Evolutionary conservation across 176 grass and related monocot genomes (phyloP).

Genomic region (Miscanthus lutarioriparius): DNA sequence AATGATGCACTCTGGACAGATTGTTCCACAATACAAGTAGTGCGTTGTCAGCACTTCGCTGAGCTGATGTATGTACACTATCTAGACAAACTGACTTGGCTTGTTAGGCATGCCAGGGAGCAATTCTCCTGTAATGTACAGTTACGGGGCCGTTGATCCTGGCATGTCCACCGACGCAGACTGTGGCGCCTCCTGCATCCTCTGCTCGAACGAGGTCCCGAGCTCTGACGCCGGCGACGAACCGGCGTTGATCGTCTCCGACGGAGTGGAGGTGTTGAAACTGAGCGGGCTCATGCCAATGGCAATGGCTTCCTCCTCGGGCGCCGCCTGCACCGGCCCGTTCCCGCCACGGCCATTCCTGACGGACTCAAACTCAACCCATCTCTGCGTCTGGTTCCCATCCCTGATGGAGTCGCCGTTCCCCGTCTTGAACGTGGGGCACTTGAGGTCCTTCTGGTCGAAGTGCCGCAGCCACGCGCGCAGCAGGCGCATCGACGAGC

Average conservation of each 20-base stretch:
- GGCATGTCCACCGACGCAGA: conserved; percentile 15
- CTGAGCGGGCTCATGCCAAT: conserved; percentile 45
- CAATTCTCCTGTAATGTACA: background rate
- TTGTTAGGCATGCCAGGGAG: background rate
- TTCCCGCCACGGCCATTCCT: background rate
- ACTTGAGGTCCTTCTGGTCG: conserved; percentile 41
- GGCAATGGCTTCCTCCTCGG: background rate
- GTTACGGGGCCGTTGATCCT: background rate
- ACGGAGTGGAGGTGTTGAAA: conserved; percentile 26
- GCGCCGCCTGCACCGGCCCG: background rate
- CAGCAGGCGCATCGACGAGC: conserved; percentile 38
- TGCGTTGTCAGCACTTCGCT: background rate
- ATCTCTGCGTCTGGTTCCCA: conserved; percentile 8
- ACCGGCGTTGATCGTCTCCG: conserved; percentile 27
- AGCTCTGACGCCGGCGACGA: conserved; percentile 21
- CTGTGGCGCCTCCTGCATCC: conserved; percentile 13
- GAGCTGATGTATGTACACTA: background rate
- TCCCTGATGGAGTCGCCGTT: background rate
- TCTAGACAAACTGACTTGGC: background rate
- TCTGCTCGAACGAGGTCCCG: conserved; percentile 26
- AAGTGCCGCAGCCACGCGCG: conserved; percentile 48
- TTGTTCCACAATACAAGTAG: background rate
- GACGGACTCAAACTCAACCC: background rate
- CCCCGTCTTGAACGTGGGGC: conserved; percentile 52
- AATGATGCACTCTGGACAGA: background rate